Percentiles rank a stretch among this genome's conserved stretches.
Conservation (phyloP, 140 eudicot genomes). For the Erigeron philadelphicus region DNA sequence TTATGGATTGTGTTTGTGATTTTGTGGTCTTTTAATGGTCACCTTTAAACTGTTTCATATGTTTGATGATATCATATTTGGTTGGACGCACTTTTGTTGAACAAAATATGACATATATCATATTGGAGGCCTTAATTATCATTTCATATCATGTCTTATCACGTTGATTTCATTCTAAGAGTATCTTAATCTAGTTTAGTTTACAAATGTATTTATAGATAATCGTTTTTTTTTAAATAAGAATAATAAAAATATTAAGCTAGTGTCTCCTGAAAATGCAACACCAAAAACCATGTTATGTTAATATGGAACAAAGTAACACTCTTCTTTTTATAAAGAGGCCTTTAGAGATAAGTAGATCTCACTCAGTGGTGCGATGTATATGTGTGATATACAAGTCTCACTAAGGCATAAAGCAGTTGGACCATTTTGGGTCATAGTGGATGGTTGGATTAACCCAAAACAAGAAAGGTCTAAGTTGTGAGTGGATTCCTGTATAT, state of each 20-base stretch:
- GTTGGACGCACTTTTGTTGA: no score
- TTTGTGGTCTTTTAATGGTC: slow-evolving; percentile 23
- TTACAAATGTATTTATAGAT: no score
- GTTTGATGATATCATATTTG: background rate
- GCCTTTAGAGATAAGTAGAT: background rate
- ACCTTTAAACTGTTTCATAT: slow-evolving; percentile 18
- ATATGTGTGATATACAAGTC: slow-evolving; percentile 24
- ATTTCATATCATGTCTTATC: no score
- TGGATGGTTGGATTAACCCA: slow-evolving; percentile 24
- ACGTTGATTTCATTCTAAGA: no score
- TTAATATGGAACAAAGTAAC: slow-evolving; percentile 21
- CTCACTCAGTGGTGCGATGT: slow-evolving; percentile 10
- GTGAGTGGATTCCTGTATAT: slow-evolving; percentile 20
- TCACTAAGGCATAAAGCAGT: slow-evolving; percentile 17
- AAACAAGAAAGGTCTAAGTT: slow-evolving; percentile 23
- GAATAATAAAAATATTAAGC: background rate
- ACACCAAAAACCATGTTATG: slow-evolving; percentile 27
- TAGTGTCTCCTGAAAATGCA: slow-evolving; percentile 27
- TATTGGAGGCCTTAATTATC: no score
- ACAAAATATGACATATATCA: no score
- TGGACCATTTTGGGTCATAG: slow-evolving; percentile 27
- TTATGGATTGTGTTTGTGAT: slow-evolving; percentile 28
- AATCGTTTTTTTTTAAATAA: no score
- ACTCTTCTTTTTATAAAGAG: slow-evolving; percentile 15
- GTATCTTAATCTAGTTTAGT: no score